These are phyloP conservation scores for Pontederia paniculata DNA, from an alignment of 176 grass and related monocot species.

Conservation along the genomic window DNA sequence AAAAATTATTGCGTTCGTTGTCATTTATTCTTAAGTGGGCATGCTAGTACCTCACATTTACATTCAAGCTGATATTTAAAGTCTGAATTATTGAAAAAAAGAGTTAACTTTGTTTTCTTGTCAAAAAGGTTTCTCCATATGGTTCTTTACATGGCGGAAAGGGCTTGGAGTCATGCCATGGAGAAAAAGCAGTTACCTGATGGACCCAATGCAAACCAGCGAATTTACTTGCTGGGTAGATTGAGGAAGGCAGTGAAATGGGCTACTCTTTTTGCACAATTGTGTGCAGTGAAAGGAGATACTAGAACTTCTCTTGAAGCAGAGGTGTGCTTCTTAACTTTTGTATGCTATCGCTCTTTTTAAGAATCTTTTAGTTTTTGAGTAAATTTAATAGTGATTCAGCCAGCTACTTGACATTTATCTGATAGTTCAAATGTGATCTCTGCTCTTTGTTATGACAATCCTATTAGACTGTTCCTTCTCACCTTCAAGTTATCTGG, in stretches of 20 bases:
- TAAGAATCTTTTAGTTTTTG: too few species aligned
- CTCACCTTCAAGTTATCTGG: too few species aligned
- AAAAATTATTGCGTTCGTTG: too few species aligned
- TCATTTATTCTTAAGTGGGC: too few species aligned
- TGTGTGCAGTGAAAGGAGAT: constrained; percentile 91
- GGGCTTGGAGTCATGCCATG: constrained; percentile 98
- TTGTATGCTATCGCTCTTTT: not conserved
- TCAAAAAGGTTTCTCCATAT: constrained; percentile 73
- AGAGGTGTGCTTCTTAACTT: constrained; percentile 43
- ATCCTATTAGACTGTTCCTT: too few species aligned
- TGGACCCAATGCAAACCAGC: constrained; percentile 63
- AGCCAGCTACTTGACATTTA: too few species aligned
- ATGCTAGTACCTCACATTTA: too few species aligned
- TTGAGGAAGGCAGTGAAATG: constrained; percentile 95
- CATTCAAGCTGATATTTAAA: too few species aligned
- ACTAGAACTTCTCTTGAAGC: constrained; percentile 93
- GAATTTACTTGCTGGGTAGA: constrained; percentile 89
- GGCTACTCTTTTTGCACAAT: constrained; percentile 66
- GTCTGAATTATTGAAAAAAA: not conserved
- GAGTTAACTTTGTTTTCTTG: not conserved
- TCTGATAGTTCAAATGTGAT: too few species aligned
- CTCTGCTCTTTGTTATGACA: too few species aligned
- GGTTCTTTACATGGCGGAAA: constrained; percentile 87
- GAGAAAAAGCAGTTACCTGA: constrained; percentile 83
- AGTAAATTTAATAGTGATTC: too few species aligned